Conservation (phyloP, 164 flowering plant species). For the Stephania cephalantha region DNA sequence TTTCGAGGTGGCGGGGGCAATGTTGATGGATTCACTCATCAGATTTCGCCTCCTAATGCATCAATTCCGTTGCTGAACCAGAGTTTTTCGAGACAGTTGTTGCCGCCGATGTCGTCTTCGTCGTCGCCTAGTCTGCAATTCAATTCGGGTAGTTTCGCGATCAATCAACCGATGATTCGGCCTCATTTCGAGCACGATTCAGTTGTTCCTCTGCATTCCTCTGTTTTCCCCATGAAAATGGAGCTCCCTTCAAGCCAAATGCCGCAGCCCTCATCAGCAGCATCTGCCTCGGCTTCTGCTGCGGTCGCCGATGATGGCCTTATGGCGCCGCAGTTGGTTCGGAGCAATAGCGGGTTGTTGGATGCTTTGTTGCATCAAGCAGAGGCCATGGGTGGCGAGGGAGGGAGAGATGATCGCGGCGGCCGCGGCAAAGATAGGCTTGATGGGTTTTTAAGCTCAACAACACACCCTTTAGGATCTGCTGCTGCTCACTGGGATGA, state of each 20-base stretch:
- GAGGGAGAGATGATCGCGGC: constrained; percentile 9
- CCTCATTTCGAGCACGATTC: constrained; percentile 10
- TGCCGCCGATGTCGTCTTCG: background rate
- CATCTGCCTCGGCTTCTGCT: background rate
- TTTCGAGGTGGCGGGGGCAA: constrained; percentile 10
- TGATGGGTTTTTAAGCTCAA: constrained; percentile 9
- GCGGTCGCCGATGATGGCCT: background rate
- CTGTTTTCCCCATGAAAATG: constrained; percentile 7
- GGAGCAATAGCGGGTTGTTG: constrained; percentile 30
- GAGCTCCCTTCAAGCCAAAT: constrained; percentile 37
- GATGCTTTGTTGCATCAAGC: constrained; percentile 41
- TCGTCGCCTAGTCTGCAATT: constrained; percentile 14
- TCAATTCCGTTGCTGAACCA: constrained; percentile 18
- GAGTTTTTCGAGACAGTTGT: constrained; percentile 1
- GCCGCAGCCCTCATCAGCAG: constrained; percentile 12
- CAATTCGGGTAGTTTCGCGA: constrained; percentile 12
- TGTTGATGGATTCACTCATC: constrained; percentile 6
- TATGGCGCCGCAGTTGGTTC: background rate
- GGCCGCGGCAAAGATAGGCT: constrained; percentile 9
- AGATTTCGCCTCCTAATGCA: constrained; percentile 11
- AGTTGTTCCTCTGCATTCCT: constrained; percentile 4
- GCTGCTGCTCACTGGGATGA: constrained; percentile 18
- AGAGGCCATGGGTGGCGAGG: constrained; percentile 18
- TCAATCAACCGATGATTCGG: constrained; percentile 8
- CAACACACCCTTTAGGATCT: constrained; percentile 12